phyloP scores from a whole-genome alignment of 169 alveolate genomes.

The Cyclospora cayetanensis region DNA sequence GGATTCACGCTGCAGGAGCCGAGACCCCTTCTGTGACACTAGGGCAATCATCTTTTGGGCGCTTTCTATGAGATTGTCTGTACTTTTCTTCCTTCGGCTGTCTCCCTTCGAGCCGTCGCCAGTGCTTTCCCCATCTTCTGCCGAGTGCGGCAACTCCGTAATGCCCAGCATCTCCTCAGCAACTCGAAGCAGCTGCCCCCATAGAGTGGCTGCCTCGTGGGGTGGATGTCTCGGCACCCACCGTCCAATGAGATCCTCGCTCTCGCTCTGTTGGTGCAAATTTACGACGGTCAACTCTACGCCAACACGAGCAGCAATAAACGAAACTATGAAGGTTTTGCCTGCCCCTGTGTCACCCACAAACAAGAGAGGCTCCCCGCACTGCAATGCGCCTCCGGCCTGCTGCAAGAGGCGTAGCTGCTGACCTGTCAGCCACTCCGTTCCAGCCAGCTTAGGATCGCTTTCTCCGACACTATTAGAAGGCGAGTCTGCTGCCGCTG shows the following conservation, averaged over 20 bases:
- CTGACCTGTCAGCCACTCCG: conserved; percentile 74
- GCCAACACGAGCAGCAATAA: conserved; percentile 88
- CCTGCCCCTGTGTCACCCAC: conserved; percentile 99
- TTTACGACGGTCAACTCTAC: conserved; percentile 93
- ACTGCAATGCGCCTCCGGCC: conserved; percentile 81
- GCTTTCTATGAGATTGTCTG: neutral
- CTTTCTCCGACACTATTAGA: neutral
- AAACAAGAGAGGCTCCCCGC: conserved; percentile 95
- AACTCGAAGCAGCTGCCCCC: conserved; percentile 8
- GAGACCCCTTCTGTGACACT: neutral
- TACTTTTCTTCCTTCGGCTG: neutral
- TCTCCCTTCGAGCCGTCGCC: neutral
- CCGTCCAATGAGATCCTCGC: conserved; percentile 92
- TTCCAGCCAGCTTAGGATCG: neutral
- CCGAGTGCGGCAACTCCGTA: neutral
- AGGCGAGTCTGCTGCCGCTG: conserved; percentile 2
- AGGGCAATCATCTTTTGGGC: neutral
- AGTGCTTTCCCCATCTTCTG: neutral
- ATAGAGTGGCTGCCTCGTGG: neutral
- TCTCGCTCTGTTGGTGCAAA: conserved; percentile 93
- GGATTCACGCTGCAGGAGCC: conserved; percentile 11
- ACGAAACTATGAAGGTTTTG: conserved; percentile 95
- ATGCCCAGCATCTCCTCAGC: neutral
- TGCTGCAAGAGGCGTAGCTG: conserved; percentile 88
- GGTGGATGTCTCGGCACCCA: conserved; percentile 76